Conservation (phyloP, 1,284 basidiomycete genomes). For the Moniliophthora roreri region DNA sequence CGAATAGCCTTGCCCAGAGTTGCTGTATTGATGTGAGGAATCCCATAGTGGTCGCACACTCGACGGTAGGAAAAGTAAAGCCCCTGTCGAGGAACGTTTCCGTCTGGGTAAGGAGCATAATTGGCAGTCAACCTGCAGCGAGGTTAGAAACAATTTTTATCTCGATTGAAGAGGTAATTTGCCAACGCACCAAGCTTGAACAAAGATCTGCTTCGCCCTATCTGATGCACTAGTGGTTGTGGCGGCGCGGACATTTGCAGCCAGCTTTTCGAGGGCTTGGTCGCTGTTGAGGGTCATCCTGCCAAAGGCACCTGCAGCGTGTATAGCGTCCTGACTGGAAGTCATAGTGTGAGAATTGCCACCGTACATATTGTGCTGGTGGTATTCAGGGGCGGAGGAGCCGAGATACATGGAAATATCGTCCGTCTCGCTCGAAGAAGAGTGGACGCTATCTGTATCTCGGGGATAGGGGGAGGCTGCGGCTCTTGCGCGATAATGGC, state of each 20-base stretch:
- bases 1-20: slow-evolving; percentile 93
- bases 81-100: slow-evolving; percentile 84
- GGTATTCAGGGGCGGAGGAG: slow-evolving; percentile 55
- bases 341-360: slow-evolving; percentile 46
- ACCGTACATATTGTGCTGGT: slow-evolving; percentile 51
- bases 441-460: slow-evolving; percentile 81
- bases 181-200: slow-evolving; percentile 75
- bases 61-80: slow-evolving; percentile 91
- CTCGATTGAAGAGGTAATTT: slow-evolving; percentile 20
- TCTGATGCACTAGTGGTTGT: slow-evolving; percentile 88
- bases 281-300: slow-evolving; percentile 73
- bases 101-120: slow-evolving; percentile 88
- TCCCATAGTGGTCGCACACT: slow-evolving; percentile 86
- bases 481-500: slow-evolving; percentile 73
- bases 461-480: slow-evolving; percentile 80
- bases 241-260: slow-evolving; percentile 81
- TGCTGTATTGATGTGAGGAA: slow-evolving; percentile 92
- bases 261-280: slow-evolving; percentile 80
- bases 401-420: slow-evolving; percentile 76
- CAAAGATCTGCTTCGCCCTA: slow-evolving; percentile 86
- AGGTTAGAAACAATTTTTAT: slow-evolving; percentile 14
- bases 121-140: slow-evolving; percentile 83
- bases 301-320: slow-evolving; percentile 66
- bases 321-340: slow-evolving; percentile 61
- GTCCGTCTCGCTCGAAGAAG: slow-evolving; percentile 81